Evolutionary conservation across 495 filamentous ascomycete genomes (phyloP), one percentile per base, ranked within the genome.

Genomic region (Hyaloscypha variabilis): DNA sequence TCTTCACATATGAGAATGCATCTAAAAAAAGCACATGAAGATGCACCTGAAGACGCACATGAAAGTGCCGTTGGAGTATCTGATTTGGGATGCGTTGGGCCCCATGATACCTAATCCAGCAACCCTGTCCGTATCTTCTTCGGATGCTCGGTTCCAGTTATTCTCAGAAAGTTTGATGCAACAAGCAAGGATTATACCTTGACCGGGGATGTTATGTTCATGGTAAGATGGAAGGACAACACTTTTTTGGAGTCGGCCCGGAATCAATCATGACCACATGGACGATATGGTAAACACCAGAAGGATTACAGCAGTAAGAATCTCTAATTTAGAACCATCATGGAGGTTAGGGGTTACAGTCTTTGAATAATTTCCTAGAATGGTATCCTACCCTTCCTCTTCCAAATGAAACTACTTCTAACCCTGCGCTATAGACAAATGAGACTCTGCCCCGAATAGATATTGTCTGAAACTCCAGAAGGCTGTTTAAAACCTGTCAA

Each of bases 161-260:
- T 62, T 2, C 51, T 62, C 39, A 14, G 60, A 34, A 24, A 13
- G 28, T 17, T 25, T 25, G 30, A 54, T 62, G 3, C 6, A 21
- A 13, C 3, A 2, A 49, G 13, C 3, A 36, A 54, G 24, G 24
- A 2, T 54, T 54, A 62, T 26, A 56, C 3, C 4, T 34, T 34
- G 24, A 30, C 54, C n/a, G 60, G 60, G 8, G 60, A 62, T 24
- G 31, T 23, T 62, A 62, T 54, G 42, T 62, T 54, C 46, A 62
- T 52, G 19, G 26, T 54, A 54, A 29, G 21, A 62, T 62, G 60
- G 60, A 62, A 21, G 60, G 60, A 5, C 24, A 62, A 25, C 26
- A 56, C 26, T 56, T 56, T 24, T 56, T 8, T 3, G 53, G 53
- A 8, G 11, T 17, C 19, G 24, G 23, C 26, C 53, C 25, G 26